Evolutionary conservation across 805 yeast genomes (phyloP), one percentile per base, ranked within the genome.

Genomic region (Candida montana): DNA sequence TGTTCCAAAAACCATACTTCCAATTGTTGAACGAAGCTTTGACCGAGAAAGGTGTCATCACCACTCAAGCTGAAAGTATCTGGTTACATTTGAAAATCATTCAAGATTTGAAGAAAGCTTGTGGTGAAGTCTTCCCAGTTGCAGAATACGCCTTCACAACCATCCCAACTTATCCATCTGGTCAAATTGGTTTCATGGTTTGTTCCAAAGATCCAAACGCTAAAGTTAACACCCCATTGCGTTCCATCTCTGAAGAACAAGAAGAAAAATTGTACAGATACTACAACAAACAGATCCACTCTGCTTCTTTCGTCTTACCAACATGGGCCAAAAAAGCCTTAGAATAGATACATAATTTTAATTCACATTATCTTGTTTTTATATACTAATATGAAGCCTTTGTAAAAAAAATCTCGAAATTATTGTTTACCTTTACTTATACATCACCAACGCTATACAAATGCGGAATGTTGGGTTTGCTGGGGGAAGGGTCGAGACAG

Each of bases 181-280:
- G 99, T 50, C 95, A 89, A 64, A 83, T 91, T 58, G 99, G 98
- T n/a, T 87, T 93, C 69, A 87, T 91, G 96, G 90, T 91, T 46
- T 90, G 97, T 65, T 75, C 83, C 49, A 91, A 89, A 71, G 83
- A 85, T 59, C 61, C 75, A 13, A 53, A 64, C 20, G 79, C 81
- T 37, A 70, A 82, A 49, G 83, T 91, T 44, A 72, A 67, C 55
- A 70, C 64, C 50, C 96, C 98, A 37, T 51, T 76, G 48, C 79
- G 96, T 64, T 68, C 72, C 26, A 66, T 84, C 63, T 62, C 77
- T 40, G 75, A 69, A 34, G 81, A 74, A 45, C 75, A 77, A 48
- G 95, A 85, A 60, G 65, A 59, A 20, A 68, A 78, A 62, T 61
- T 83, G 56, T 79, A 79, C 78, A 76, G 75, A 57, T 91, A 93